Conservation (phyloP, 768 basidiomycete species). For the Dioszegia aurantiaca region DNA sequence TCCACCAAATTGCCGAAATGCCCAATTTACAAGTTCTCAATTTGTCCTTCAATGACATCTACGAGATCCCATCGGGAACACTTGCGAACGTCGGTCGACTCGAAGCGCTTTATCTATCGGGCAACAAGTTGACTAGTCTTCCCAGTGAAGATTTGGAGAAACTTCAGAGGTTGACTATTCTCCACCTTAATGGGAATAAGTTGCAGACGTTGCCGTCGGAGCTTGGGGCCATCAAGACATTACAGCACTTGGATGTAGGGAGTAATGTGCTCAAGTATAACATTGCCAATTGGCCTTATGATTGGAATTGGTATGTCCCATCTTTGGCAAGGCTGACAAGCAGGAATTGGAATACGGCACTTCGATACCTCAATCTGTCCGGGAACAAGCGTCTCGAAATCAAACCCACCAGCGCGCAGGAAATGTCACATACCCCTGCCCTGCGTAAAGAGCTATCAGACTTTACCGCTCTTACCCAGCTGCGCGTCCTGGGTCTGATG, state of each 20-base stretch:
- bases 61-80: conserved; percentile 76
- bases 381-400: conserved; percentile 96
- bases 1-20: conserved; percentile 71
- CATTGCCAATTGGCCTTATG: conserved; percentile 96
- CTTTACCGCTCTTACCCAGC: conserved; percentile 77
- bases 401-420: conserved; percentile 64
- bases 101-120: conserved; percentile 86
- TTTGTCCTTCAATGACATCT: conserved; percentile 89
- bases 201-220: conserved; percentile 89
- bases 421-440: conserved; percentile 49
- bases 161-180: conserved; percentile 64
- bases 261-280: conserved; percentile 94
- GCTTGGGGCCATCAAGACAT: conserved; percentile 71
- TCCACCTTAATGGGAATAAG: conserved; percentile 92
- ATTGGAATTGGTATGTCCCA: conserved; percentile 89
- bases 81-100: conserved; percentile 67
- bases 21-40: conserved; percentile 78
- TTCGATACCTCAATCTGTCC: conserved; percentile 91
- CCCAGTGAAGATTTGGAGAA: conserved; percentile 83
- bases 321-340: not conserved
- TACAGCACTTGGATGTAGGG: conserved; percentile 84
- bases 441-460: conserved; percentile 63
- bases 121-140: conserved; percentile 86
- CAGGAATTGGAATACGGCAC: conserved; percentile 94
- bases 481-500: conserved; percentile 93